Conservation (phyloP, 2,329 filamentous ascomycete species). For the Cladosporium velox region DNA sequence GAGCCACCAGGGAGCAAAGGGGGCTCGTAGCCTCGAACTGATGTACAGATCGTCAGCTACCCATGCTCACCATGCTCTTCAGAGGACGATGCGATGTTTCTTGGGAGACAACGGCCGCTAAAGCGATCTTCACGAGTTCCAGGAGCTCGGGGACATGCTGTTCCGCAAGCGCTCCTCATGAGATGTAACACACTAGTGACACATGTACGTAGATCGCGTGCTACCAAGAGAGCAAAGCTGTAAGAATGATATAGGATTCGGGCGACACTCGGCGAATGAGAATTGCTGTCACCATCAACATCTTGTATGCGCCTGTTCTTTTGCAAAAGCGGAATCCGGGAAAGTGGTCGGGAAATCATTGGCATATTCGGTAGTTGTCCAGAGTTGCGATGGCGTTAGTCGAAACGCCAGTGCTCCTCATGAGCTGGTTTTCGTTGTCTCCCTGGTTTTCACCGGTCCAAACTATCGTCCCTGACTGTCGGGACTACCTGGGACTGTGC, state of each 20-base stretch:
- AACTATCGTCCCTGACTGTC: background rate
- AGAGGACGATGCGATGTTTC: background rate
- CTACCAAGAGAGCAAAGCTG: background rate
- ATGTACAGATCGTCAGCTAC: background rate
- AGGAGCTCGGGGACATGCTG: background rate
- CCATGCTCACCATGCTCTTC: background rate
- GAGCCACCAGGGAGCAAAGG: background rate
- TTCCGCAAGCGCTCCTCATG: background rate
- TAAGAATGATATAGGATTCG: background rate
- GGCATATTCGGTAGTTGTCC: background rate
- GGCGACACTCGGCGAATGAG: background rate
- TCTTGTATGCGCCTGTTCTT: background rate
- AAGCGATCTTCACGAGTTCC: background rate
- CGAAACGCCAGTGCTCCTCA: background rate
- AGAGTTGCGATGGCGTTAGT: background rate
- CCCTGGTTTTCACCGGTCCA: background rate
- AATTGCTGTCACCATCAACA: background rate
- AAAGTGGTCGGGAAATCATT: background rate
- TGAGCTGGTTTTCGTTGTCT: background rate
- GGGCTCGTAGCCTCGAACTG: background rate
- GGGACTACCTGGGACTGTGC: background rate
- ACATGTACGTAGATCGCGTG: background rate
- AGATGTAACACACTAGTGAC: background rate
- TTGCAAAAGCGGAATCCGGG: background rate
- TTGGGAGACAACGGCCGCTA: background rate